Conservation (phyloP, 1,284 basidiomycete species). For the Grifola frondosa region DNA sequence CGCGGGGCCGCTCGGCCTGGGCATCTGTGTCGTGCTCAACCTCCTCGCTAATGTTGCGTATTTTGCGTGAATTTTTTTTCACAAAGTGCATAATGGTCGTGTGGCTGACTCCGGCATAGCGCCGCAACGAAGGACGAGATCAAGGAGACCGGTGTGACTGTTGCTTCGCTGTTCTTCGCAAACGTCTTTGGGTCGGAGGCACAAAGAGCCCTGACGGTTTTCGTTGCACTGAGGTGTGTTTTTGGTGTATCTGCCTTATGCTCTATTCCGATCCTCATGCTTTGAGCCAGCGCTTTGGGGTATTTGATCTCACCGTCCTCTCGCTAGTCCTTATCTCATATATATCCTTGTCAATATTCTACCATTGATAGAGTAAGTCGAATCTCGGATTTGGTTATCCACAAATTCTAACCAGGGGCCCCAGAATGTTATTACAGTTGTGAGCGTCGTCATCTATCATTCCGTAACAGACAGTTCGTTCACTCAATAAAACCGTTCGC, state of each 20-base stretch:
- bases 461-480: no score
- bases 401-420: background rate
- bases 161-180: conserved; percentile 68
- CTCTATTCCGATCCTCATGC: background rate
- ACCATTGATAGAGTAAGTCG: conserved; percentile 24
- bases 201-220: conserved; percentile 60
- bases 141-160: conserved; percentile 51
- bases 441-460: conserved; percentile 15
- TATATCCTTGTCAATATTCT: no score
- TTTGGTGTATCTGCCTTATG: background rate
- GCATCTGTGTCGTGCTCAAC: conserved; percentile 53
- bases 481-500: background rate
- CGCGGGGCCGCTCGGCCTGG: conserved; percentile 64
- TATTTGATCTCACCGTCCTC: conserved; percentile 7
- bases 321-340: background rate
- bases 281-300: conserved; percentile 24
- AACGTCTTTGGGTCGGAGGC: conserved; percentile 62
- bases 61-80: conserved; percentile 60
- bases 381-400: conserved; percentile 28
- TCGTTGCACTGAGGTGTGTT: conserved; percentile 50
- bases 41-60: conserved; percentile 66
- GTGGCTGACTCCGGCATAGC: conserved; percentile 8
- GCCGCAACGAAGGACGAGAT: conserved; percentile 69
- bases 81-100: no score
- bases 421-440: conserved; percentile 31